Evolutionary conservation across 108 stramenopile species (phyloP).

Genomic region (Chaetoceros tenuissimus): DNA sequence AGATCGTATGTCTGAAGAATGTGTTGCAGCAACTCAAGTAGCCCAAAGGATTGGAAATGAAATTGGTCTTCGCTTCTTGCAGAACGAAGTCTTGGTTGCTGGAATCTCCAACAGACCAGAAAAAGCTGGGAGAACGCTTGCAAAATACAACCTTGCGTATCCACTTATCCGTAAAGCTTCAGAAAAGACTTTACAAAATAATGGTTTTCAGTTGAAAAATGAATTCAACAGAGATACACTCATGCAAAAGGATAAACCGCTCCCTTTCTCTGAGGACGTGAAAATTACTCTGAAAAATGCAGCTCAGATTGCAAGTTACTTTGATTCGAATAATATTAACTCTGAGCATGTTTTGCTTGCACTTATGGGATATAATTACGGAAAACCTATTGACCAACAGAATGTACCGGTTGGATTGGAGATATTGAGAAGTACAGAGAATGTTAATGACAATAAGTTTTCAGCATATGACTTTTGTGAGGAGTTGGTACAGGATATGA

Average conservation of each 20-base stretch:
- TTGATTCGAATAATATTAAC: conserved; percentile 34
- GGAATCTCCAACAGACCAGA: conserved; percentile 58
- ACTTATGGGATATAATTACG: conserved; percentile 48
- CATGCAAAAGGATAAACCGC: too few species aligned
- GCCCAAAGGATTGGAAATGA: conserved; percentile 48
- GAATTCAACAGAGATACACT: conserved; percentile 10
- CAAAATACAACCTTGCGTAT: conserved; percentile 31
- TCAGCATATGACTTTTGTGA: conserved; percentile 21
- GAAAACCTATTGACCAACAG: conserved; percentile 16
- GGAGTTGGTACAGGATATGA: conserved; percentile 10
- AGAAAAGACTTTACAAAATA: conserved; percentile 15
- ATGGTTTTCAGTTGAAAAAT: conserved; percentile 20
- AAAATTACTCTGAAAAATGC: conserved; percentile 43
- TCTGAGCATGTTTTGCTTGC: conserved; percentile 65
- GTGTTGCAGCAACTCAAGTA: conserved; percentile 36
- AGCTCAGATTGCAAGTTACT: conserved; percentile 41
- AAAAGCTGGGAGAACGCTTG: conserved; percentile 38
- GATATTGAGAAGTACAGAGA: conserved; percentile 13
- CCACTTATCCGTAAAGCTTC: conserved; percentile 13
- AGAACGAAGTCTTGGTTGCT: conserved; percentile 46
- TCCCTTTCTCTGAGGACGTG: conserved; percentile 53
- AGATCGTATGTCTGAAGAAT: conserved; percentile 67
- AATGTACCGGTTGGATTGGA: background rate
- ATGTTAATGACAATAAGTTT: conserved; percentile 6
- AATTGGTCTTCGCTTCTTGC: conserved; percentile 35